A percentile compares a stretch with the other conserved stretches of the same genome.
phyloP scores from a whole-genome alignment of 2,329 filamentous ascomycete species.

The Didymella arachidicola region DNA sequence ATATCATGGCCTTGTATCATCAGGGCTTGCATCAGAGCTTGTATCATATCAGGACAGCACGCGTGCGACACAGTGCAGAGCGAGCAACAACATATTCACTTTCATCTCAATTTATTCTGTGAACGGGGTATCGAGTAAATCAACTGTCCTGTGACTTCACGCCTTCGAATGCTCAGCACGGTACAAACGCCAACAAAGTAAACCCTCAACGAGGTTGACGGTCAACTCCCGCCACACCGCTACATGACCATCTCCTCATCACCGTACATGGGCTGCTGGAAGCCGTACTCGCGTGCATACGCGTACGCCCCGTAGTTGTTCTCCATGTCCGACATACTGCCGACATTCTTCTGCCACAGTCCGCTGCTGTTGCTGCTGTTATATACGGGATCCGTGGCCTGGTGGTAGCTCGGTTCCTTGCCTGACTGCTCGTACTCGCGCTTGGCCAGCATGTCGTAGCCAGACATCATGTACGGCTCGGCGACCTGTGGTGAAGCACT shows the following conservation, averaged over 20 bases:
- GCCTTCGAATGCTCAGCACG: background rate
- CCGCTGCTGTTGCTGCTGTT: slow-evolving; percentile 52
- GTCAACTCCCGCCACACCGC: background rate
- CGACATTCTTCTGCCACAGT: slow-evolving; percentile 58
- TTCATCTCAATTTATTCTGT: background rate
- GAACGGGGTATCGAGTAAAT: slow-evolving; percentile 10
- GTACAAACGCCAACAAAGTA: background rate
- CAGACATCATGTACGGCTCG: slow-evolving; percentile 85
- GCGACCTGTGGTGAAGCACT: slow-evolving; percentile 54
- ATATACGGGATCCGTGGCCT: slow-evolving; percentile 75
- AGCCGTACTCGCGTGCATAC: slow-evolving; percentile 60
- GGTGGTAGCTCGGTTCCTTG: slow-evolving; percentile 55
- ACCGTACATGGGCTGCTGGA: slow-evolving; percentile 39
- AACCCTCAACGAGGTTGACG: too few species aligned
- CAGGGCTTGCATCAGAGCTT: too few species aligned
- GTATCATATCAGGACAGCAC: background rate
- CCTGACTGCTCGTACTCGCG: slow-evolving; percentile 68
- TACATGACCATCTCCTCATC: slow-evolving; percentile 55
- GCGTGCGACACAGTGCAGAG: background rate
- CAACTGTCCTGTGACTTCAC: slow-evolving; percentile 5
- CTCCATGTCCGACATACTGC: slow-evolving; percentile 63
- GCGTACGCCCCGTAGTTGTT: slow-evolving; percentile 72
- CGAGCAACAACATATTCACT: slow-evolving; percentile 9
- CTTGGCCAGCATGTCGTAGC: slow-evolving; percentile 75
- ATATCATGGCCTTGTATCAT: slow-evolving; percentile 2